Conservation (phyloP, 768 basidiomycete genomes). For the Rhodotorula paludigena region DNA sequence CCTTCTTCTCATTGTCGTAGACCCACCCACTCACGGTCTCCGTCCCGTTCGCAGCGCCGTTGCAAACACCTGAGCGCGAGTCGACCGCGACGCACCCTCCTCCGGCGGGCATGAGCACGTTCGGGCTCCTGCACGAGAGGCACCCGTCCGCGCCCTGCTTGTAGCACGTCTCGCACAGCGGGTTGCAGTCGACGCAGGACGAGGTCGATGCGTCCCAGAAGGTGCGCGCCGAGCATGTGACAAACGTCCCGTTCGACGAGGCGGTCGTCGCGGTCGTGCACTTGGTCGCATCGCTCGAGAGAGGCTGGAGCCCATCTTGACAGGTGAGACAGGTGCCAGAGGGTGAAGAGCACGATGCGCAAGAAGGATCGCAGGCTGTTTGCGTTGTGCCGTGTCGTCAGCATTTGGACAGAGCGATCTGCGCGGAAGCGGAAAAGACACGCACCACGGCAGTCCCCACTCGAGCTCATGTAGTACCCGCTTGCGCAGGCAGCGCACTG, state of each 20-base stretch:
- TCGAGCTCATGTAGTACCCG: slow-evolving; percentile 68
- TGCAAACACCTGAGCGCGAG: slow-evolving; percentile 62
- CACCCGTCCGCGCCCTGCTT: slow-evolving; percentile 67
- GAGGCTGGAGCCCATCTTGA: slow-evolving; percentile 63
- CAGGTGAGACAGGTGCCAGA: slow-evolving; percentile 70
- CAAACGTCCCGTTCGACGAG: slow-evolving; percentile 50
- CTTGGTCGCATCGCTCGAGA: slow-evolving; percentile 61
- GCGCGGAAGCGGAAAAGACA: slow-evolving; percentile 9
- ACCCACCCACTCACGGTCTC: slow-evolving; percentile 51
- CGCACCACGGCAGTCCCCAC: slow-evolving; percentile 68
- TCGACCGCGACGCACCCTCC: slow-evolving; percentile 66
- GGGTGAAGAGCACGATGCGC: slow-evolving; percentile 58
- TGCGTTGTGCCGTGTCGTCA: background rate
- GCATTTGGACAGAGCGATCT: background rate
- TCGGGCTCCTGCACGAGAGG: slow-evolving; percentile 61
- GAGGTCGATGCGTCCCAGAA: slow-evolving; percentile 51
- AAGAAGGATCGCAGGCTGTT: slow-evolving; percentile 68
- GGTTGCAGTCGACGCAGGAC: slow-evolving; percentile 55
- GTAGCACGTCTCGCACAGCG: slow-evolving; percentile 56
- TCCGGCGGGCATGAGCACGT: slow-evolving; percentile 55
- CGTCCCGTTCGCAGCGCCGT: slow-evolving; percentile 9
- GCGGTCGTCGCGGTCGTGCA: slow-evolving; percentile 51
- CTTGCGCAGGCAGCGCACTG: slow-evolving; percentile 67
- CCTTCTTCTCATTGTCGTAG: slow-evolving; percentile 73
- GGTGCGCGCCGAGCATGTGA: slow-evolving; percentile 64